Conservation (phyloP, 371 early-diverging fungal genomes). For the Mycotypha africana region DNA sequence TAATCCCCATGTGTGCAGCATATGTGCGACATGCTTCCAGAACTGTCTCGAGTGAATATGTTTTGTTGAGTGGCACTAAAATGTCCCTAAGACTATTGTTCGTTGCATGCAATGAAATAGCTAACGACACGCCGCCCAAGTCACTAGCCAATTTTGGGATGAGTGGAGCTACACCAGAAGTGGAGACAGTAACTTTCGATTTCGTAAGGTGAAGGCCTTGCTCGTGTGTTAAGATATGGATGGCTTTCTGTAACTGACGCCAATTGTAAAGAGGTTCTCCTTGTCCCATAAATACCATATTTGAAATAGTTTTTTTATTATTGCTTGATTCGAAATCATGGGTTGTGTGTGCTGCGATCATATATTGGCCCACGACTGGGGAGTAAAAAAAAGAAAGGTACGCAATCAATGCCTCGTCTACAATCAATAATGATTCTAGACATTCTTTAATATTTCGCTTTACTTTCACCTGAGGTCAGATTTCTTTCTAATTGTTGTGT, state of each 20-base stretch:
- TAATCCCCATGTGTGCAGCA: slow-evolving; percentile 37
- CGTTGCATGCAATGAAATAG: slow-evolving; percentile 87
- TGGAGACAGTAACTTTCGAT: slow-evolving; percentile 79
- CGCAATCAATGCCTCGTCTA: neutral
- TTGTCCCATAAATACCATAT: slow-evolving; percentile 93
- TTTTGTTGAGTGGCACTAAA: slow-evolving; percentile 86
- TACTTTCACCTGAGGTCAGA: slow-evolving; percentile 66
- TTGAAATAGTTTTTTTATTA: slow-evolving; percentile 55
- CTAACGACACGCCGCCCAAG: slow-evolving; percentile 76
- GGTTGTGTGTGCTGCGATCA: slow-evolving; percentile 61
- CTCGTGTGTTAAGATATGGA: slow-evolving; percentile 68
- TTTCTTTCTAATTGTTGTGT: slow-evolving; percentile 81
- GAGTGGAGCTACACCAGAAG: slow-evolving; percentile 86
- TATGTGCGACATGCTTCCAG: slow-evolving; percentile 71
- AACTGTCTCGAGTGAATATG: slow-evolving; percentile 65
- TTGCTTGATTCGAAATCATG: slow-evolving; percentile 49
- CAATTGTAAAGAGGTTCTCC: slow-evolving; percentile 90
- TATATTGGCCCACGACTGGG: slow-evolving; percentile 79
- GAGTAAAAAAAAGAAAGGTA: neutral
- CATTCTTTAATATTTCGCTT: neutral
- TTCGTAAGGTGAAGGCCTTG: slow-evolving; percentile 66
- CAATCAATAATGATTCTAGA: neutral
- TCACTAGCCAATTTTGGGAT: slow-evolving; percentile 72
- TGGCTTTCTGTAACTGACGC: slow-evolving; percentile 67
- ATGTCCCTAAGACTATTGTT: slow-evolving; percentile 70